These are phyloP conservation scores for Dipteronia dyeriana DNA, from an alignment of 345 rosid genomes.

Conservation along the genomic window DNA sequence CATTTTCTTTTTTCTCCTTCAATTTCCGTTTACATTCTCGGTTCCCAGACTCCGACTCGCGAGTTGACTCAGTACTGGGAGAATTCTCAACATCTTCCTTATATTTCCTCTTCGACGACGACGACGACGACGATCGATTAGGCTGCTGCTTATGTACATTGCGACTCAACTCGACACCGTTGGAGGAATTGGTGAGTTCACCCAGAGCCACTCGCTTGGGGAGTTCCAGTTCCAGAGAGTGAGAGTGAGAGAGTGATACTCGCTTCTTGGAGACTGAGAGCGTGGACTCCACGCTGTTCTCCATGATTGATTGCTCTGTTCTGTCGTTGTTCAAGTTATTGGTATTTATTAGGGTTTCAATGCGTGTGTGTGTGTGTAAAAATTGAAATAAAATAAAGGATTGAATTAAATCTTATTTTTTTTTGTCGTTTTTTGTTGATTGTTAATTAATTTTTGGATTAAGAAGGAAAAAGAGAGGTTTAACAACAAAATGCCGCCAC, in stretches of 20 bases:
- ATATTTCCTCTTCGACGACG: background rate
- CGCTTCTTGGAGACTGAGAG: conserved; percentile 15
- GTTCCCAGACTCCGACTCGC: background rate
- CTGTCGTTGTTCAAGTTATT: no score
- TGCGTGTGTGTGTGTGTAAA: no score
- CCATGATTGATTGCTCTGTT: conserved; percentile 5
- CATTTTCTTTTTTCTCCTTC: background rate
- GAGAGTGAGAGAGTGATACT: background rate
- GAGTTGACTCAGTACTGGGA: background rate
- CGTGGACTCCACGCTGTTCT: conserved; percentile 10
- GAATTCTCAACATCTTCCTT: background rate
- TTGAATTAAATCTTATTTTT: background rate
- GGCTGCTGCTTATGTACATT: conserved; percentile 22
- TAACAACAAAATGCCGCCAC: conserved; percentile 8
- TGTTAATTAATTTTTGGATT: background rate
- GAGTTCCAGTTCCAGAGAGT: conserved; percentile 11
- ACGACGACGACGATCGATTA: background rate
- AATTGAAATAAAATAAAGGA: no score
- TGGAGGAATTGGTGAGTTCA: conserved; percentile 26
- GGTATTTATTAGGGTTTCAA: background rate
- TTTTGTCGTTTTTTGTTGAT: background rate
- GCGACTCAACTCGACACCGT: background rate
- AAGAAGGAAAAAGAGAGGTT: background rate
- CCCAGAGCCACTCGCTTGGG: conserved; percentile 28
- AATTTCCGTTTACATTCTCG: background rate